Evolutionary conservation across 345 rosid species (phyloP).

Genomic region (Aurinia saxatilis): DNA sequence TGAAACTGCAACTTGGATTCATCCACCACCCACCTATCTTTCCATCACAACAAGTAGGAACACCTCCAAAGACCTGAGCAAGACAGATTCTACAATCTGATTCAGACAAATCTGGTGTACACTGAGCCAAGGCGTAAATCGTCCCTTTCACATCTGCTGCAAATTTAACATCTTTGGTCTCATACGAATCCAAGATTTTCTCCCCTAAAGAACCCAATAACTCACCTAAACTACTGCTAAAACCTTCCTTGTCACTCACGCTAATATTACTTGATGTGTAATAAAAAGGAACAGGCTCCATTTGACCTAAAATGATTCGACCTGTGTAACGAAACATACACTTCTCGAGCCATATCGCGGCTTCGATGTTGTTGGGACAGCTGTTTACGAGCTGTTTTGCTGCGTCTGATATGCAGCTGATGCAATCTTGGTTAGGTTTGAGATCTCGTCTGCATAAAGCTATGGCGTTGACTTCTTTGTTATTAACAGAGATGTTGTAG

Average conservation of each 20-base stretch:
- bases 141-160: constrained; percentile 4
- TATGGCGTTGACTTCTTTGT: constrained; percentile 22
- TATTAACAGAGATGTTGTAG: constrained; percentile 8
- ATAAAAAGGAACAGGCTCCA: constrained; percentile 6
- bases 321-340: constrained; percentile 21
- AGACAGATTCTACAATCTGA: constrained; percentile 16
- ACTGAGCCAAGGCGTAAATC: constrained; percentile 32
- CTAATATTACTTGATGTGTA: not conserved
- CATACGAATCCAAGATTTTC: constrained; percentile 3
- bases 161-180: constrained; percentile 6
- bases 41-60: constrained; percentile 26
- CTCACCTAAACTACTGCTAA: constrained; percentile 8
- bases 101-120: constrained; percentile 34
- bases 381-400: not conserved
- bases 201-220: constrained; percentile 1
- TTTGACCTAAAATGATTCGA: not conserved
- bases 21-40: constrained; percentile 25
- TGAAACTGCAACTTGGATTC: constrained; percentile 33
- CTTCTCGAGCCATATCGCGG: constrained; percentile 7
- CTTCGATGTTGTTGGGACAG: constrained; percentile 12
- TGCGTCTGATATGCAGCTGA: constrained; percentile 7
- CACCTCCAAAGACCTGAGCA: not conserved
- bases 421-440: constrained; percentile 22
- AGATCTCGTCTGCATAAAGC: constrained; percentile 24
- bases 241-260: constrained; percentile 6